phyloP scores from a whole-genome alignment of 768 basidiomycete species.

The Flagelloscypha sp. region DNA sequence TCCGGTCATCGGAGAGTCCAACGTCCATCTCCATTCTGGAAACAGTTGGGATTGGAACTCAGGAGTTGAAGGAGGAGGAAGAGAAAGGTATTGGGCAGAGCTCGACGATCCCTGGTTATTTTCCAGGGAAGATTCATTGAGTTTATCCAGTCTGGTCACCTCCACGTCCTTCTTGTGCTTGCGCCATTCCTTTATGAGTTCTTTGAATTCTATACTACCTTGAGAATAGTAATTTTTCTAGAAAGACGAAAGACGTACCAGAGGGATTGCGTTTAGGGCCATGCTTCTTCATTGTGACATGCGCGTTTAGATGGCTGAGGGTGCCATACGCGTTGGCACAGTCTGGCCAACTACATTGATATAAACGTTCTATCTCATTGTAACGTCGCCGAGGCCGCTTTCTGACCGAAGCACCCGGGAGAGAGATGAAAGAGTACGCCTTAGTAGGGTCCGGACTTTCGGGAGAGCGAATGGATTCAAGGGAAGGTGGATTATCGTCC shows the following conservation, averaged over 20 bases:
- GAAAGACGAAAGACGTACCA: slow-evolving; percentile 34
- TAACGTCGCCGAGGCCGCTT: slow-evolving; percentile 46
- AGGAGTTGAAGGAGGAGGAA: too few species aligned
- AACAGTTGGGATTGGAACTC: too few species aligned
- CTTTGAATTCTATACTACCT: slow-evolving; percentile 79
- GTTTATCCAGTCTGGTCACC: too few species aligned
- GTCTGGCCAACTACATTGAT: slow-evolving; percentile 44
- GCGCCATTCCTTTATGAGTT: slow-evolving; percentile 69
- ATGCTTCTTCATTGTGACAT: slow-evolving; percentile 68
- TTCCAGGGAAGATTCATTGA: too few species aligned
- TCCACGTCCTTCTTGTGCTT: slow-evolving; percentile 60
- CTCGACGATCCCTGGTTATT: too few species aligned
- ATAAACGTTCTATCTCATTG: slow-evolving; percentile 67
- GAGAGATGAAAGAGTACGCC: slow-evolving; percentile 44
- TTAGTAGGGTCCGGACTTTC: slow-evolving; percentile 38
- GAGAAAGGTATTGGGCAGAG: too few species aligned
- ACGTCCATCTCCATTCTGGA: too few species aligned
- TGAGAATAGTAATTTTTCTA: too few species aligned
- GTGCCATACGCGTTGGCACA: slow-evolving; percentile 56
- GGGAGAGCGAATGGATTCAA: slow-evolving; percentile 14
- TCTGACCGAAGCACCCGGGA: slow-evolving; percentile 42
- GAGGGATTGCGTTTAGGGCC: slow-evolving; percentile 56
- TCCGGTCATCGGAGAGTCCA: too few species aligned
- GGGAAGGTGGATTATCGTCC: slow-evolving; percentile 35
- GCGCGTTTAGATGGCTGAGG: slow-evolving; percentile 68